Percentiles rank a stretch among this genome's conserved stretches.
phyloP scores from a whole-genome alignment of 257 asterid species.

The Catharanthus roseus region DNA sequence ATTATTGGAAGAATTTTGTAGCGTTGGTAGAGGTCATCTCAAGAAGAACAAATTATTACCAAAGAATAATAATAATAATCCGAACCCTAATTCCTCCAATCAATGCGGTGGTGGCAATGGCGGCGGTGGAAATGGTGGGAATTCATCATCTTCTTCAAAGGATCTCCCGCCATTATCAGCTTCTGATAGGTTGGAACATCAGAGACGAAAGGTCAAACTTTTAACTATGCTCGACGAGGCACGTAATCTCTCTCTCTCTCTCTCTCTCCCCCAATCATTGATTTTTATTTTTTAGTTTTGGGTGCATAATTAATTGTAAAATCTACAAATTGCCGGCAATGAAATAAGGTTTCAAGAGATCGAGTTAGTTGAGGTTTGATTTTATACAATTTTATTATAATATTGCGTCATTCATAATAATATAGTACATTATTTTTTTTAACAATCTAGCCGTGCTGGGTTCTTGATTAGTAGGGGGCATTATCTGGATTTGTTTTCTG shows the following conservation, averaged over 20 bases:
- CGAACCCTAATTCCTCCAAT: constrained; percentile 45
- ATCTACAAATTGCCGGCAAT: constrained; percentile 48
- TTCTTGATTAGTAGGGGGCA: too few species aligned
- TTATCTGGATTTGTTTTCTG: too few species aligned
- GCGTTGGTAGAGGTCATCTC: constrained; percentile 79
- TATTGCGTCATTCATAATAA: too few species aligned
- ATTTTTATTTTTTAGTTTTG: constrained; percentile 32
- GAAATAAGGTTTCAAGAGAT: constrained; percentile 28
- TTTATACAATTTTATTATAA: too few species aligned
- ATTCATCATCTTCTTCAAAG: constrained; percentile 48
- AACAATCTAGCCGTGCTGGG: too few species aligned
- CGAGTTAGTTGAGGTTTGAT: constrained; percentile 27
- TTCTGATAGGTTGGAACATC: constrained; percentile 88
- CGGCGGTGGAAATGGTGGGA: constrained; percentile 19
- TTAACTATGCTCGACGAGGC: constrained; percentile 98
- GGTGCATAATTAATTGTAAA: constrained; percentile 23
- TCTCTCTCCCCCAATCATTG: constrained; percentile 37
- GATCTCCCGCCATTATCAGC: constrained; percentile 64
- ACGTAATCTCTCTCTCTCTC: constrained; percentile 30
- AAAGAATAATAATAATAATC: constrained; percentile 28
- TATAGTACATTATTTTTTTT: too few species aligned
- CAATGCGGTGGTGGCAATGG: constrained; percentile 20
- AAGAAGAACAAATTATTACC: constrained; percentile 50
- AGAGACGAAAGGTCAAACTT: constrained; percentile 95
- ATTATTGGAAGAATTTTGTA: constrained; percentile 84